These are phyloP conservation scores for Zanthoxylum bungeanum DNA, from an alignment of 345 rosid genomes.

Conservation along the genomic window DNA sequence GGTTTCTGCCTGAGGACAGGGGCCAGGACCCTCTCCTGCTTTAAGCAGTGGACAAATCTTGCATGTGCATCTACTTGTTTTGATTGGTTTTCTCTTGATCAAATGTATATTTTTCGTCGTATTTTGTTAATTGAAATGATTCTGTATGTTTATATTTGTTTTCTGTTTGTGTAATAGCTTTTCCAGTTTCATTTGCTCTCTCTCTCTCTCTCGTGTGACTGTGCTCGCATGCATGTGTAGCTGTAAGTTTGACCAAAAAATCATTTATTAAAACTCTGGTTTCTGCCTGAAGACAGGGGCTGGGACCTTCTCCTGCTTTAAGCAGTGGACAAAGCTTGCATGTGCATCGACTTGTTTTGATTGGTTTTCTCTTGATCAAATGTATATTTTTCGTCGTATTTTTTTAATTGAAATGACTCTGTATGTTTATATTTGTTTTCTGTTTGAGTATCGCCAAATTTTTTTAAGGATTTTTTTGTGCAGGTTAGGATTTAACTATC, in stretches of 20 bases:
- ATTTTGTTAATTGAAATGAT: not conserved
- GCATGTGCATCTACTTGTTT: not conserved
- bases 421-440: not conserved
- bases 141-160: not conserved
- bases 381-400: not conserved
- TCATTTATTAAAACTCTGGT: not conserved
- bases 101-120: not conserved
- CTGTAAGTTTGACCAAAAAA: not conserved
- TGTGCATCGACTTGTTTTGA: not conserved
- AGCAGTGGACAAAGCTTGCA: not conserved
- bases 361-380: not conserved
- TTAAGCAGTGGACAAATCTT: not conserved
- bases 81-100: not conserved
- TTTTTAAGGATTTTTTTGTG: not conserved
- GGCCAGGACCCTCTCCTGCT: not conserved
- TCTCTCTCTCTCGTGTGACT: not conserved
- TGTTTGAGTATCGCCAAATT: not conserved
- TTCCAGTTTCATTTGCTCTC: not conserved
- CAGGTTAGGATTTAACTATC: not conserved
- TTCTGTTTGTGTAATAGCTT: not conserved
- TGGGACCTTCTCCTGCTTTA: not conserved
- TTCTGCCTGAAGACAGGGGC: not conserved
- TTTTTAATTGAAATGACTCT: not conserved
- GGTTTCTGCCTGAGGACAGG: not conserved
- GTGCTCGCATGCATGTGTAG: not conserved